Evolutionary conservation across 768 basidiomycete genomes (phyloP).

Genomic region (Amanita exitialis): DNA sequence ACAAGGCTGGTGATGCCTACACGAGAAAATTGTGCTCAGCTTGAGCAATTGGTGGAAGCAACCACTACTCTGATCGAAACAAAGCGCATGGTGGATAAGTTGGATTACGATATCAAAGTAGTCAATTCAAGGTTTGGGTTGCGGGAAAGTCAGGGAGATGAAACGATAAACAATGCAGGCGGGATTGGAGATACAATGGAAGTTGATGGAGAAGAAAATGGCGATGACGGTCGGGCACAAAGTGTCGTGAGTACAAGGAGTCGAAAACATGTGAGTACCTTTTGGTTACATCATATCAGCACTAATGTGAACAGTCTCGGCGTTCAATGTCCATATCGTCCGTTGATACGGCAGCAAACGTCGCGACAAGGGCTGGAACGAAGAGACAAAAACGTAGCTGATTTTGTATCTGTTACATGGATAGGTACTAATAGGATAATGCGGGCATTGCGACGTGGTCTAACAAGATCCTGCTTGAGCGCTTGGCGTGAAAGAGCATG

Average conservation of each 20-base stretch:
- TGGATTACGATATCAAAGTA: conserved; percentile 77
- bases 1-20: conserved; percentile 92
- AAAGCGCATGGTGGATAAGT: conserved; percentile 79
- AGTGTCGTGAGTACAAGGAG: conserved; percentile 55
- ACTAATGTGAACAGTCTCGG: conserved; percentile 27
- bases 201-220: conserved; percentile 36
- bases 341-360: conserved; percentile 53
- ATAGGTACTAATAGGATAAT: conserved; percentile 2
- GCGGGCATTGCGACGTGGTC: not conserved
- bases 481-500: not conserved
- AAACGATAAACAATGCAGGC: conserved; percentile 23
- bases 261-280: conserved; percentile 47
- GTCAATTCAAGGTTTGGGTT: conserved; percentile 52
- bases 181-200: conserved; percentile 36
- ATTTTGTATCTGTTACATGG: conserved; percentile 5
- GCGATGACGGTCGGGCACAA: conserved; percentile 48
- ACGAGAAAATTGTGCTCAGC: conserved; percentile 59
- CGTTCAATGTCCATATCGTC: conserved; percentile 71
- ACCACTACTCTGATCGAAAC: conserved; percentile 73
- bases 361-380: conserved; percentile 36
- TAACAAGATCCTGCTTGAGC: not conserved
- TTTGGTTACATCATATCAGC: conserved; percentile 1
- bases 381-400: conserved; percentile 51
- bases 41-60: conserved; percentile 68
- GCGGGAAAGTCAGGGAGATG: conserved; percentile 30